These are phyloP conservation scores for Auriscalpium orientale DNA, from an alignment of 768 basidiomycete genomes.

Conservation along the genomic window DNA sequence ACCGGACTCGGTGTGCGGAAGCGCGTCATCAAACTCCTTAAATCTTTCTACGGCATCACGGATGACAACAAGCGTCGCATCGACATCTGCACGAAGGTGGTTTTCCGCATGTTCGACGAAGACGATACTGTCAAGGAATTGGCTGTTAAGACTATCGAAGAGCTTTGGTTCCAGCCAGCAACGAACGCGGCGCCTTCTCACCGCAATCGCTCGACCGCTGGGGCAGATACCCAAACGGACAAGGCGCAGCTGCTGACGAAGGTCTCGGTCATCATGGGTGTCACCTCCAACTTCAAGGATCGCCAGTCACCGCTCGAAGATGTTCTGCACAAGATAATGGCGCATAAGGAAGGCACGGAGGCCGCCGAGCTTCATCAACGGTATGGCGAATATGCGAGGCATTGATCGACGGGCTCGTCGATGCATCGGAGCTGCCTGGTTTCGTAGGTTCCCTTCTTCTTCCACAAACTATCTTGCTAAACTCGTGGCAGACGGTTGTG, in stretches of 20 bases:
- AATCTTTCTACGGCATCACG: constrained; percentile 66
- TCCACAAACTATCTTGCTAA: not conserved
- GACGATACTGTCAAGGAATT: constrained; percentile 94
- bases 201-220: not conserved
- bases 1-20: constrained; percentile 91
- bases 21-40: constrained; percentile 91
- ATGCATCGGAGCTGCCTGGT: constrained; percentile 71
- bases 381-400: constrained; percentile 81
- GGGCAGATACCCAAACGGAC: constrained; percentile 36
- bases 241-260: constrained; percentile 53
- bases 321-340: constrained; percentile 74
- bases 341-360: constrained; percentile 55
- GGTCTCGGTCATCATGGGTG: constrained; percentile 79
- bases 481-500: constrained; percentile 53
- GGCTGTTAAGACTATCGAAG: constrained; percentile 83
- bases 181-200: constrained; percentile 24
- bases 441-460: constrained; percentile 43
- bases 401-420: constrained; percentile 83
- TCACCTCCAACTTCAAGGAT: constrained; percentile 76
- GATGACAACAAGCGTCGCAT: constrained; percentile 51
- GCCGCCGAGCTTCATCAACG: constrained; percentile 48
- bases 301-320: constrained; percentile 80
- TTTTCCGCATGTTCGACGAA: constrained; percentile 82
- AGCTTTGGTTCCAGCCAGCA: constrained; percentile 71
- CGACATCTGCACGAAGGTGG: constrained; percentile 78